Evolutionary conservation across 1,284 basidiomycete species (phyloP).

Genomic region (Tilletia indica): DNA sequence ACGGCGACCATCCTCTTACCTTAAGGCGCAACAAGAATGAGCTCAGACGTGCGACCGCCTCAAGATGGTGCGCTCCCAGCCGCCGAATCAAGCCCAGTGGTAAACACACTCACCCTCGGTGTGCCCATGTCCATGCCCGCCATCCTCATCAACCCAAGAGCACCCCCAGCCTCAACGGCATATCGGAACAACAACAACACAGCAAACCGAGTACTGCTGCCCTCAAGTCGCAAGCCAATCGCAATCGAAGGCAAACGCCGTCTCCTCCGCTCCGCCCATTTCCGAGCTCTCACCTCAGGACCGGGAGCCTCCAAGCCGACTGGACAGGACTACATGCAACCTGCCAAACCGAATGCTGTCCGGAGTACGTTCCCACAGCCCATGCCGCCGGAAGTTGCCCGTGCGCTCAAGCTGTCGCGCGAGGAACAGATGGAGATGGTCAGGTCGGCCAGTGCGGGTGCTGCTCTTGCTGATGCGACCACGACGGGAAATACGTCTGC

Average conservation of each 20-base stretch:
- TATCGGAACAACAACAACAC: background rate
- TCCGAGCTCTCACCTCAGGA: constrained; percentile 1
- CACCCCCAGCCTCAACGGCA: background rate
- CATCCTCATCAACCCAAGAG: constrained; percentile 17
- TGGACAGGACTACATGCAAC: background rate
- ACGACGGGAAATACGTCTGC: background rate
- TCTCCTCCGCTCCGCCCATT: background rate
- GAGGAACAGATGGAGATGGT: constrained; percentile 10
- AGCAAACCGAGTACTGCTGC: background rate
- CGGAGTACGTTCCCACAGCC: constrained; percentile 13
- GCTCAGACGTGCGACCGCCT: background rate
- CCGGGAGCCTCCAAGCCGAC: background rate
- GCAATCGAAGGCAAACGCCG: background rate
- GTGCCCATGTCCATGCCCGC: constrained; percentile 20
- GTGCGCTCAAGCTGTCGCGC: background rate
- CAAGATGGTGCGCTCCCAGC: too few relatives aligned
- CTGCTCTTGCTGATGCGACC: background rate
- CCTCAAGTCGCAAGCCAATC: background rate
- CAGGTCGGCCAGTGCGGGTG: background rate
- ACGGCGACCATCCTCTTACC: too few relatives aligned
- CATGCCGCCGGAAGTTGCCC: constrained; percentile 15
- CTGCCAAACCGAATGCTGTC: constrained; percentile 9
- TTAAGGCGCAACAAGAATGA: background rate
- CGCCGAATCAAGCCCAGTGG: background rate
- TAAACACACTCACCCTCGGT: background rate